Conservation (phyloP, 2,329 filamentous ascomycete species). For the Stylonectria norvegica region DNA sequence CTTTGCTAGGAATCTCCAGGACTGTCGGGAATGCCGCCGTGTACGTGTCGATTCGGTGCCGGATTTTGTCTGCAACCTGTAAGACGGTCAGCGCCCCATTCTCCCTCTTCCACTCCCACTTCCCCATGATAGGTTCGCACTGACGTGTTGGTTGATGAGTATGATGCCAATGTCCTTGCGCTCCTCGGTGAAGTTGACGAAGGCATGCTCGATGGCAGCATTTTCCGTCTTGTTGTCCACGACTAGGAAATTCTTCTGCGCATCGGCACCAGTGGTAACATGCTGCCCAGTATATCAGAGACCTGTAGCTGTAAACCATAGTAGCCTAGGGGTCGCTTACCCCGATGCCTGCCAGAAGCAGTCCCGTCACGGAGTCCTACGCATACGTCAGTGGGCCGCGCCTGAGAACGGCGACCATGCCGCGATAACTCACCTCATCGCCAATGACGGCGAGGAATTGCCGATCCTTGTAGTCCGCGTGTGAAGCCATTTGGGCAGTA, state of each 20-base stretch:
- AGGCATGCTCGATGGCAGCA: slow-evolving; percentile 80
- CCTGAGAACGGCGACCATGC: slow-evolving; percentile 1
- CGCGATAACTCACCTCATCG: slow-evolving; percentile 66
- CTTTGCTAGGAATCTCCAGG: slow-evolving; percentile 96
- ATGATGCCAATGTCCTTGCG: slow-evolving; percentile 96
- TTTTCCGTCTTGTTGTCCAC: slow-evolving; percentile 93
- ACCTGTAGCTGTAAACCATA: not conserved
- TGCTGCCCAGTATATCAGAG: slow-evolving; percentile 55
- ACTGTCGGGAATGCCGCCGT: slow-evolving; percentile 94
- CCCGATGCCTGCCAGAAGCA: slow-evolving; percentile 91
- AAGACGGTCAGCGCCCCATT: slow-evolving; percentile 17
- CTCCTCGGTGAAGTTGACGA: slow-evolving; percentile 82
- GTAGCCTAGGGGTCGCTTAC: slow-evolving; percentile 47
- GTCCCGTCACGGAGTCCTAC: slow-evolving; percentile 91
- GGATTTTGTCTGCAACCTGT: slow-evolving; percentile 90
- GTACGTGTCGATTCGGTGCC: slow-evolving; percentile 84
- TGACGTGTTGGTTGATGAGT: slow-evolving; percentile 95
- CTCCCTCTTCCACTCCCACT: not conserved
- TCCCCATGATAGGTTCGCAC: slow-evolving; percentile 22
- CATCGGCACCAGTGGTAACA: slow-evolving; percentile 81
- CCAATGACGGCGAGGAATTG: slow-evolving; percentile 98
- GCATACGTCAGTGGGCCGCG: slow-evolving; percentile 25
- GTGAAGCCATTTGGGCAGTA: slow-evolving; percentile 42
- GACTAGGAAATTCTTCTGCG: slow-evolving; percentile 96
- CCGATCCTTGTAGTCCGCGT: slow-evolving; percentile 71